Conservation (phyloP, 768 basidiomycete species). For the Leccinum ochraceum region DNA sequence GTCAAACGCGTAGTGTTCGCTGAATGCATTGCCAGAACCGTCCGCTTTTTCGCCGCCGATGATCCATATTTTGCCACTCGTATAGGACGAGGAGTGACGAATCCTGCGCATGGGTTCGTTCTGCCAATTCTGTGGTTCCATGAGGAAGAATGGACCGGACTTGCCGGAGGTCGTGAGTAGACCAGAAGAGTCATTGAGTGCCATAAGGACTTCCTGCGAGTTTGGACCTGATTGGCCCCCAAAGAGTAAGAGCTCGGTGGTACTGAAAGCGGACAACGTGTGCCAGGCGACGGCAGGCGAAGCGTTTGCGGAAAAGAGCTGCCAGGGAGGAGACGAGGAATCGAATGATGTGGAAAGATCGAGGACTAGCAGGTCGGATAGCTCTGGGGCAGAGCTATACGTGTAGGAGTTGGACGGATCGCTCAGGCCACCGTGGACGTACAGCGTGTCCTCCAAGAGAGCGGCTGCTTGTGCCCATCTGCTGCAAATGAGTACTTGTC, state of each 20-base stretch:
- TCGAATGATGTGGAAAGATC: constrained; percentile 61
- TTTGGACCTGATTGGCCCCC: constrained; percentile 74
- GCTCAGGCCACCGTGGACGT: constrained; percentile 80
- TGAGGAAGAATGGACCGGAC: constrained; percentile 44
- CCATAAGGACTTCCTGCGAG: constrained; percentile 50
- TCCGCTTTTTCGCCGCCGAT: constrained; percentile 84
- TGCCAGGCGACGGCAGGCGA: constrained; percentile 76
- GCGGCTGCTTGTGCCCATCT: constrained; percentile 87
- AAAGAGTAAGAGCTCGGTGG: constrained; percentile 58
- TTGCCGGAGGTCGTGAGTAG: constrained; percentile 48
- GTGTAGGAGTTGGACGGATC: constrained; percentile 67
- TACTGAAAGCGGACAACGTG: constrained; percentile 66
- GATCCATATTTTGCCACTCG: constrained; percentile 60
- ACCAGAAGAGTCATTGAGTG: constrained; percentile 61
- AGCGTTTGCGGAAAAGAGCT: constrained; percentile 50
- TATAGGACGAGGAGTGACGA: constrained; percentile 64
- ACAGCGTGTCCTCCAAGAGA: constrained; percentile 57
- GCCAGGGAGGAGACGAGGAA: constrained; percentile 67
- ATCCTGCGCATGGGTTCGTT: constrained; percentile 73
- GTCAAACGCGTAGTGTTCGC: constrained; percentile 66
- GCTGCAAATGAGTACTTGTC: constrained; percentile 9
- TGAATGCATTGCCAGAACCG: constrained; percentile 63
- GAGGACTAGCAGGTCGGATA: constrained; percentile 69
- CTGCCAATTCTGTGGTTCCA: constrained; percentile 55
- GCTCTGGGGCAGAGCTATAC: constrained; percentile 75